Evolutionary conservation across 139 green algal species (phyloP).

Genomic region (Chlorella sp.): DNA sequence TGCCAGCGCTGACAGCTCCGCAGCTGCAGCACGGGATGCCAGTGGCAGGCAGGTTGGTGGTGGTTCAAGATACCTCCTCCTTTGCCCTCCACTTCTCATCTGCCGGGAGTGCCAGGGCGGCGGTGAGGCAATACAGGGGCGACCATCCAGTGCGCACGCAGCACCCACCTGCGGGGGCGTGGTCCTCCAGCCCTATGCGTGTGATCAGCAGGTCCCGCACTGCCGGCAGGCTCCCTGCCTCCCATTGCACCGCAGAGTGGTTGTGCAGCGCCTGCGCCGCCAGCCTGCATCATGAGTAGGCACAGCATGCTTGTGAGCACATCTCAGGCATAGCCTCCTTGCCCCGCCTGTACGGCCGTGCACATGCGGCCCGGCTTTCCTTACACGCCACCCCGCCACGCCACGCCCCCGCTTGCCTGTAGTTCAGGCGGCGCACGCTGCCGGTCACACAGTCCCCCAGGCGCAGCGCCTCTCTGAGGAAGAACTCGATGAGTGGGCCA

Average conservation of each 20-base stretch:
- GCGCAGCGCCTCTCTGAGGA: constrained; percentile 13
- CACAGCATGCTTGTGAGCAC: too few relatives aligned
- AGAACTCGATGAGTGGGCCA: background rate
- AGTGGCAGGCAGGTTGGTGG: too few relatives aligned
- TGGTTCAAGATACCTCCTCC: too few relatives aligned
- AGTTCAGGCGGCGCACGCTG: constrained; percentile 22
- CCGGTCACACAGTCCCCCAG: background rate
- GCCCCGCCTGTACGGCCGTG: too few relatives aligned
- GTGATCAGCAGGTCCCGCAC: constrained; percentile 17
- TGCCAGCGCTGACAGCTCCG: constrained; percentile 9
- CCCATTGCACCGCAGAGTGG: background rate
- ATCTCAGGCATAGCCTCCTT: background rate
- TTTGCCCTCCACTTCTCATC: too few relatives aligned
- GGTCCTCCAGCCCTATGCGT: constrained; percentile 7
- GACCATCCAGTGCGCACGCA: background rate
- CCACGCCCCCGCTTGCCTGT: background rate
- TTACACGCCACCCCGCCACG: too few relatives aligned
- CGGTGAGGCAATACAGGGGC: too few relatives aligned
- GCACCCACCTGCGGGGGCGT: background rate
- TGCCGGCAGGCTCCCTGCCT: background rate
- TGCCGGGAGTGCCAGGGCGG: too few relatives aligned
- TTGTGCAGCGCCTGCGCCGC: background rate
- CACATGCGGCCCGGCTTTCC: too few relatives aligned
- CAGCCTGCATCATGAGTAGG: background rate
- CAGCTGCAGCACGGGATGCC: background rate